A percentile compares a stretch with the other conserved stretches of the same genome.
Evolutionary conservation across 495 filamentous ascomycete genomes (phyloP).

Genomic region (Diplogelasinospora grovesii): DNA sequence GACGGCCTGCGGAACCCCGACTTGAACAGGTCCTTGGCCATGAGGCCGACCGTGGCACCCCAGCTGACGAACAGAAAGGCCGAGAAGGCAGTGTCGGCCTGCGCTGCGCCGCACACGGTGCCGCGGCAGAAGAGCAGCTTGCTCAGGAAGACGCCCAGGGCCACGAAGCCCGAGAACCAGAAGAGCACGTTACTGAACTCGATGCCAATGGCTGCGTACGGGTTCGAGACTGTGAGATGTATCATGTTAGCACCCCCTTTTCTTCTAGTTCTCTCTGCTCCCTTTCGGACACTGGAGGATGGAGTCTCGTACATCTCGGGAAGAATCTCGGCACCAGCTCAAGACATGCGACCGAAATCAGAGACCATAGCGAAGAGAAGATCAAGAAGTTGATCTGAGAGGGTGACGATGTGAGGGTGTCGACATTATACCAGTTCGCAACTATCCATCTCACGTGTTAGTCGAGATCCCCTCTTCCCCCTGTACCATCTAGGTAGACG

Average conservation of each 20-base stretch:
- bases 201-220: slow-evolving; percentile 51
- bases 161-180: slow-evolving; percentile 77
- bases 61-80: slow-evolving; percentile 40
- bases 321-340: slow-evolving; percentile 52
- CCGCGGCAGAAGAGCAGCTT: slow-evolving; percentile 48
- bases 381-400: slow-evolving; percentile 65
- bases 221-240: slow-evolving; percentile 42
- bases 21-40: slow-evolving; percentile 32
- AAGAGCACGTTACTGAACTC: slow-evolving; percentile 66
- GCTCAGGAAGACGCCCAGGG: slow-evolving; percentile 58
- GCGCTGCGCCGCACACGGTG: slow-evolving; percentile 41
- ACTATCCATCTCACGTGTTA: slow-evolving; percentile 27
- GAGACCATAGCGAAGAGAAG: slow-evolving; percentile 59
- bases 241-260: background rate
- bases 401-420: slow-evolving; percentile 41
- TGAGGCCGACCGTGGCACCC: slow-evolving; percentile 29
- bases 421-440: slow-evolving; percentile 45
- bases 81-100: slow-evolving; percentile 41
- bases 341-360: slow-evolving; percentile 60
- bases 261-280: background rate
- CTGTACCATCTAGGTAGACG: background rate
- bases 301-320: slow-evolving; percentile 27
- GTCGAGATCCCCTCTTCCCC: background rate
- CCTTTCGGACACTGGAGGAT: background rate
- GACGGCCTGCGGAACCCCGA: slow-evolving; percentile 20